Base-by-base conservation (phyloP, 2,329 filamentous ascomycete species). In the Fusarium robinianum region DNA sequence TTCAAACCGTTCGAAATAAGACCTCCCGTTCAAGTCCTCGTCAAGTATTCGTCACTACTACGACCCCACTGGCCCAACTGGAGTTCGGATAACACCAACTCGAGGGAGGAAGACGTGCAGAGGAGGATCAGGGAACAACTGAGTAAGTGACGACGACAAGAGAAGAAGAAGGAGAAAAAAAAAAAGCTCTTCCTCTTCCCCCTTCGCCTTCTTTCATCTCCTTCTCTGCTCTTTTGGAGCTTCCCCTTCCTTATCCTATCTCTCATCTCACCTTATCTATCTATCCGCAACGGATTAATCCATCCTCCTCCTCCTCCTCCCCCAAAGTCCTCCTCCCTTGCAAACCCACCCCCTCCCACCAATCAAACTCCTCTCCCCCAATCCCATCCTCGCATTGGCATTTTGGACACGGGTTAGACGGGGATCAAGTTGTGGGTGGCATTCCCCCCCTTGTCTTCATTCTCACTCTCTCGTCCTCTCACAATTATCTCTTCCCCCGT, bases 21-120 rank as follows among this genome's bases (percentile, higher is more conserved):
- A 26, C 14, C 36, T 25, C 42, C 35, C 35, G 38, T 49, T 46
- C 30, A 11, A n/a, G 21, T 25, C 23, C 40, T 53, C 40, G 41
- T 52, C 49, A 52, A 27, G 45, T 35, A 50, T 50, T 51, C 58
- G 45, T 60, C 55, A 60, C 57, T 52, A 45, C 26, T 39, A 37
- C 31, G 33, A 49, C 52, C 49, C 57, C 52, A 58, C 55, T 58
- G 46, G 49, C 27, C 39, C 53, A 25, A 30, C 21, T 46, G 37
- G 44, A 34, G 35, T 41, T 51, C 25, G 27, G 37, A 46, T 43
- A 47, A 35, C 50, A 41, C 27, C 47, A 26, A 51, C 33, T 24
- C 29, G 31, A 37, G 27, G 35, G 29, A 40, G 10, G 16, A 12
- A 15, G 5, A 27, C 10, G 14, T 10, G 14, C 10, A 21, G 15